Evolutionary conservation across 208 protist genomes (phyloP), one percentile per base, ranked within the genome.

Genomic region (Acanthamoeba rhysodes): DNA sequence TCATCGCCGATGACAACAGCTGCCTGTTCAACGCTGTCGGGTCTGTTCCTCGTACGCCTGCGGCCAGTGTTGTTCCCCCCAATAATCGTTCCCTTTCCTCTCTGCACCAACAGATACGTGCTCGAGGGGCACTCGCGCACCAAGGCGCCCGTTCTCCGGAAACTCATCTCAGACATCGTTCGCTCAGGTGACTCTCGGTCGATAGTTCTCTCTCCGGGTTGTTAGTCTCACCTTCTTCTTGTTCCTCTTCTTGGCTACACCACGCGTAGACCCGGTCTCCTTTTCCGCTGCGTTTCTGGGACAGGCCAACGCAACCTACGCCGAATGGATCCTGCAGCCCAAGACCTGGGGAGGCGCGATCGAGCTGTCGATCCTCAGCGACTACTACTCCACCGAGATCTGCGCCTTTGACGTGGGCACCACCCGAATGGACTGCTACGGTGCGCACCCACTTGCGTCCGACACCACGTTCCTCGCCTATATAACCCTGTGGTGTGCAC

Each of bases 321-420:
- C 29, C 16, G 4, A 57, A 37, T 96, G 95, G 95, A 96, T 96
- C 34, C 18, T 93, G 16, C n/a, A 90, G 24, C 53, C 64, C 22
- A 84, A 88, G 48, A 41, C 70, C 8, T 96, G 95, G 95, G 95
- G 95, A 57, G 95, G 95, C 62, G 95, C 87, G 27, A 93, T 96
- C 34, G 95, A 96, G 62, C 93, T 96, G 24, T 12, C 70, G 34
- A 96, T 96, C 53, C 84, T 96, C 16, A 55, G 45, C 8, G 64
- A 96, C 57, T 72, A 96, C 84, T 96, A 85, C 64, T 24, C n/a
- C 12, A 96, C 95, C 8, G 95, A 96, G 48, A 96, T 96, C 34
- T 87, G 22, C 22, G 95, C 64, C 16, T 62, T 96, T 72, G 95
- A 96, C 62, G 88, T 59, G 29, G 41, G 59, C 24, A 95, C 95